Evolutionary conservation across 2,329 filamentous ascomycete genomes (phyloP), one percentile per base, ranked within the genome.

Genomic region (Apiospora kogelbergensis): DNA sequence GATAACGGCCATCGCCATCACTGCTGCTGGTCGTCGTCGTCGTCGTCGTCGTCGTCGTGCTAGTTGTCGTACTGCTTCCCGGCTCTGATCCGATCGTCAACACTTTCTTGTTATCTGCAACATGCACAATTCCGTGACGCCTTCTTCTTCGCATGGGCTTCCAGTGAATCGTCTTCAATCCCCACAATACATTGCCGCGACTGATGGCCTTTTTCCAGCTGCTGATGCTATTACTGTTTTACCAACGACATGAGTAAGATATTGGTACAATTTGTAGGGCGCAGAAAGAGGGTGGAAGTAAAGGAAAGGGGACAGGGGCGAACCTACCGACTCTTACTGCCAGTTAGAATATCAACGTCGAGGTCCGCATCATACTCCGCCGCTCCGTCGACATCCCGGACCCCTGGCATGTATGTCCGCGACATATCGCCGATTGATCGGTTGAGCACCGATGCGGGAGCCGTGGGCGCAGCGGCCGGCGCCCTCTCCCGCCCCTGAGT

Each of bases 351-450:
- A n/a, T 13, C 15, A n/a, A 30, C 30, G 6, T 60, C 53, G 20
- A 37, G 17, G 9, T 60, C 53, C 9, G 53, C 30, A 11, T 60
- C 53, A n/a, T 22, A 33, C 30, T 60, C 53, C 30, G 20, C 26
- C 30, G 6, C 26, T 10, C 53, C 53, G 17, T 60, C 46, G 13
- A 26, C 13, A 13, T 67, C 48, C n/a, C 10, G 22, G 22, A 63
- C 53, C 22, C 53, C 37, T 24, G 13, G 53, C 20, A 63, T 6
- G 26, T 63, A 24, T 9, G 66, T 67, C 30, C 46, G 66, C 66
- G 66, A 42, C 66, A 67, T 67, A 22, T 63, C 66, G 37, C 66
- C 66, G 15, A 67, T 48, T 7, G 15, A 15, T 20, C 66, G 24
- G 33, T 42, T 20, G 44, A 67, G 66, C 22, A 67, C 30, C 46